Evolutionary conservation across 2,329 filamentous ascomycete species (phyloP).

Genomic region (Diaporthe citrichinensis): DNA sequence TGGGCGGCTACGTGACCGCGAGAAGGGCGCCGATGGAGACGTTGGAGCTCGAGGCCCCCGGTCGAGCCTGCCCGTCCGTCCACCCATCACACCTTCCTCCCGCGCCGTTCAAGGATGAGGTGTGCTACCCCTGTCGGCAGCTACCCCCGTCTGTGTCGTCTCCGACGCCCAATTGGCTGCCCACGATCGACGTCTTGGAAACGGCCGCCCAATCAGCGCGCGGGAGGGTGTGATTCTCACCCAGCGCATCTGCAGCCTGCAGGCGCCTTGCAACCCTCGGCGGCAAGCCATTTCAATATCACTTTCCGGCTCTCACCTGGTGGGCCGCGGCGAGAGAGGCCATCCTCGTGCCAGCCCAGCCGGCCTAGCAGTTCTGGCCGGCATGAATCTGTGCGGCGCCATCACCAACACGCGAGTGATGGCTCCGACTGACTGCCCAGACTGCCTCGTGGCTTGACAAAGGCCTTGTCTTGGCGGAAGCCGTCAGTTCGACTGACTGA

Average conservation of each 20-base stretch:
- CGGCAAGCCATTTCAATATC: conserved; percentile 29
- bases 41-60: conserved; percentile 6
- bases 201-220: conserved; percentile 38
- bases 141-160: neutral
- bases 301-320: conserved; percentile 1
- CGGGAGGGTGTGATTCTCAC: conserved; percentile 33
- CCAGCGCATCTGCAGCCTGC: conserved; percentile 38
- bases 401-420: neutral
- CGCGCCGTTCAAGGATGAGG: conserved; percentile 25
- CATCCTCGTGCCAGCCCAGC: too few relatives aligned
- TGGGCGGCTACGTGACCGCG: conserved; percentile 31
- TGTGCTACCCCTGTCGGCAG: conserved; percentile 21
- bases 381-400: neutral
- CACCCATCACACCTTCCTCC: conserved; percentile 24
- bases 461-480: neutral
- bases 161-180: conserved; percentile 21
- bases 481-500: neutral
- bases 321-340: neutral
- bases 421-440: neutral
- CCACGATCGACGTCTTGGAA: neutral
- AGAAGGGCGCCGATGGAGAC: conserved; percentile 26
- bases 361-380: neutral
- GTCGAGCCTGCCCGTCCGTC: conserved; percentile 3
- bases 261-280: conserved; percentile 30
- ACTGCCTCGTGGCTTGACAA: neutral